phyloP scores from a whole-genome alignment of 2,329 filamentous ascomycete genomes.

The Tolypocladium album region DNA sequence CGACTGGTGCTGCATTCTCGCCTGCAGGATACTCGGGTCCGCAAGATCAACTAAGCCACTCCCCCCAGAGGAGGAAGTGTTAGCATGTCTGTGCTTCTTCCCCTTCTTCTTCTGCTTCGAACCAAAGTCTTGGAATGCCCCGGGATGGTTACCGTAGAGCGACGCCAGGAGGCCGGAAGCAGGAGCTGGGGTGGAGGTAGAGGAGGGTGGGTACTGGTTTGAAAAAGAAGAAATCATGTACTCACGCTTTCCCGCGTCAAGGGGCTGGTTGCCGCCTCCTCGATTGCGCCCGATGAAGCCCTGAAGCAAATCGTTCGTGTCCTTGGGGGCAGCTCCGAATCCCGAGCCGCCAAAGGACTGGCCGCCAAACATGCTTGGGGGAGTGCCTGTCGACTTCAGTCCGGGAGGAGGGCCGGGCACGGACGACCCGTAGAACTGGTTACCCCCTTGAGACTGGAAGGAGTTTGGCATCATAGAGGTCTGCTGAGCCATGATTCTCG shows the following conservation, averaged over 20 bases:
- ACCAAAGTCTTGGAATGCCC: constrained; percentile 81
- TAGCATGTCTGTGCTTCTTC: constrained; percentile 99
- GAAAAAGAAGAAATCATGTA: constrained; percentile 89
- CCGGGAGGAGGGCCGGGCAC: constrained; percentile 92
- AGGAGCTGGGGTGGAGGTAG: constrained; percentile 76
- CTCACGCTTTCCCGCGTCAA: constrained; percentile 95
- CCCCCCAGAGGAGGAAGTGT: constrained; percentile 99
- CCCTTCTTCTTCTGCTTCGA: constrained; percentile 99
- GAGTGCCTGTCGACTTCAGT: constrained; percentile 88
- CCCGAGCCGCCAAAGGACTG: constrained; percentile 72
- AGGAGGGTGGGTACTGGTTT: constrained; percentile 74
- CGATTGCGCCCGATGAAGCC: constrained; percentile 66
- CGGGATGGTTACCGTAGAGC: constrained; percentile 80
- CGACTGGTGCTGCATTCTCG: constrained; percentile 83
- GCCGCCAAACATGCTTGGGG: constrained; percentile 79
- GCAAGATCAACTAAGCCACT: constrained; percentile 99
- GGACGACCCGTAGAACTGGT: constrained; percentile 70
- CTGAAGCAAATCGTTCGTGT: constrained; percentile 59
- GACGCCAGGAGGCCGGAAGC: constrained; percentile 82
- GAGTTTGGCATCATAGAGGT: constrained; percentile 72
- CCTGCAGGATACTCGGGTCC: constrained; percentile 99
- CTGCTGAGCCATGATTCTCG: constrained; percentile 74
- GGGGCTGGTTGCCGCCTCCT: constrained; percentile 57
- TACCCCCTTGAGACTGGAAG: constrained; percentile 48
- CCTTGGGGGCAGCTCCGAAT: constrained; percentile 61